Evolutionary conservation across 2,329 filamentous ascomycete genomes (phyloP), one percentile per base, ranked within the genome.

Genomic region (Neonectria sp.): DNA sequence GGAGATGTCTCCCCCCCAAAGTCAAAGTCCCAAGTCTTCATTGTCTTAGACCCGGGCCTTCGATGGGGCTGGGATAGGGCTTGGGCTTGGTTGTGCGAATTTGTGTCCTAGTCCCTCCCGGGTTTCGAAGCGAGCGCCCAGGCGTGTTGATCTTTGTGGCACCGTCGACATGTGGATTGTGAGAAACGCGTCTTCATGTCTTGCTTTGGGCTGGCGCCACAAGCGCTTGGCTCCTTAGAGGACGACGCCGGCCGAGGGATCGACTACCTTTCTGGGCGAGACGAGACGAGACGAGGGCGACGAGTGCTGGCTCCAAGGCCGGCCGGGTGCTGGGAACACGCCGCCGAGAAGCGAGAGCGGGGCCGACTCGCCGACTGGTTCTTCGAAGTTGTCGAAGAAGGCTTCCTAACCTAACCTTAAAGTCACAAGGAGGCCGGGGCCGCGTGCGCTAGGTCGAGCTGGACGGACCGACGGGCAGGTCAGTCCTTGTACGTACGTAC

Each of bases 241-340:
- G 27, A 56, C 70, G 55, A 55, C 61, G 55, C 63, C 57, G 53
- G 60, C 43, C 43, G 57, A 66, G 60, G 53, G 56, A 35, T 55
- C 70, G 61, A 61, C 56, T 57, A 55, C 60, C 63, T 60, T 53
- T 40, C 45, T 40, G 49, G 35, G 52, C n/a, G 40, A 45, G 59
- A 49, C 37, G 60, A 53, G 35, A 48, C n/a, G 40, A 45, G 59
- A 49, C 37, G 60, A 53, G 49, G 52, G n/a, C 45, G 55, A 43
- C 53, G n/a, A 66, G n/a, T 31, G 35, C 55, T 57, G 48, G 48
- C 59, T 71, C 58, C 53, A 72, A 67, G 72, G 64, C 66, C 65
- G 67, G 63, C 60, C 64, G 61, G 65, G 68, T 56, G 68, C 61
- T 75, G 73, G 73, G 67, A 68, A 73, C 63, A 66, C 62, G 63